Base-by-base conservation (phyloP, 2,329 filamentous ascomycete genomes). In the Fusarium buharicum region DNA sequence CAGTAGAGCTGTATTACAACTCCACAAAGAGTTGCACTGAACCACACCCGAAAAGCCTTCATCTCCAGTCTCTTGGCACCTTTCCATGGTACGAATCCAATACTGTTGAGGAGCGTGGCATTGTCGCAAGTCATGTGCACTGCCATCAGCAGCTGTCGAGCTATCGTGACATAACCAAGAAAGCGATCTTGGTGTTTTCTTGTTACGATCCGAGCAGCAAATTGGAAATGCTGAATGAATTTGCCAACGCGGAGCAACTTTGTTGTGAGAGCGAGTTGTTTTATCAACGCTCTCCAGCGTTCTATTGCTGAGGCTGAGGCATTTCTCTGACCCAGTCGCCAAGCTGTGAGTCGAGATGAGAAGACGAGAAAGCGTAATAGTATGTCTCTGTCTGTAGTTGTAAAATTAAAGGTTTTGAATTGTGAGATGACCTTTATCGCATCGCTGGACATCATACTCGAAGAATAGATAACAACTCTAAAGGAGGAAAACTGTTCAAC, bases 11-110 rank as follows among this genome's bases (percentile, higher is more conserved):
- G 45, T 2, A 33, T 17, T 14, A 61, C 5, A 12, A 61, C 16
- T 11, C 58, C 31, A 17, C 33, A 51, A 27, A 51, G 13, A 18
- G 27, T 28, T 13, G 45, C 38, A 27, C 46, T 50, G 27, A 60
- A 55, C 57, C 56, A 60, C 28, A 55, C n/a, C 13, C 57, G 57
- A 11, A 55, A 60, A 2, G 50, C 56, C 4, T 39, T 37, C 10
- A 17, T 37, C 11, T 61, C 56, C 9, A 61, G 11, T 5, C 14
- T n/a, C 16, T 20, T 61, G 14, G 50, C 56, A 7, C 50, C 43
- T 24, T 62, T 62, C 52, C 38, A 46, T 20, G 58, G 58, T 4
- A 59, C 36, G 6, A 62, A 52, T 20, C 59, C 52, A 24, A 62
- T 62, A n/a, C 58, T 62, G 37, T 62, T 53, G 10, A 53, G 31